A percentile compares a stretch with the other conserved stretches of the same genome.
phyloP scores from a whole-genome alignment of 208 protist genomes.

The Phytomonas sp. region DNA sequence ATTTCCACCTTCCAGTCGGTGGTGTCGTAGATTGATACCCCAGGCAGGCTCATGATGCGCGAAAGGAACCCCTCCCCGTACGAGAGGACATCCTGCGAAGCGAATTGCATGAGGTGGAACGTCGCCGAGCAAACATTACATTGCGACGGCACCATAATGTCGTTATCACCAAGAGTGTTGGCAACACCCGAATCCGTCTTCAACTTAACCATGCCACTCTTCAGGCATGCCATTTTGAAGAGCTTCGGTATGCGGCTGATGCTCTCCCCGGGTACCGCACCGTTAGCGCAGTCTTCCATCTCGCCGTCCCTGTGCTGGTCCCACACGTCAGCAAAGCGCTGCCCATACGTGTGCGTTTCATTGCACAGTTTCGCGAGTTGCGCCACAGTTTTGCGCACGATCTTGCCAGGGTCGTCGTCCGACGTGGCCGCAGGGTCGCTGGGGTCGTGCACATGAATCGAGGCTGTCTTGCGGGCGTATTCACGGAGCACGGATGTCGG shows the following conservation, averaged over 20 bases:
- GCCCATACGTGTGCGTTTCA: constrained; percentile 33
- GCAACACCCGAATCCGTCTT: neutral
- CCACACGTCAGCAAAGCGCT: constrained; percentile 25
- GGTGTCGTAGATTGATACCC: neutral
- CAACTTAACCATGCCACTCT: neutral
- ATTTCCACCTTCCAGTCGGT: neutral
- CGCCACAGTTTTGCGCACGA: constrained; percentile 22
- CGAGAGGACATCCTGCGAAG: constrained; percentile 60
- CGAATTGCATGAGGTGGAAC: constrained; percentile 66
- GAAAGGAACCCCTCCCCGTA: constrained; percentile 36
- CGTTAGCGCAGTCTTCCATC: constrained; percentile 7
- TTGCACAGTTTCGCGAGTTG: constrained; percentile 44
- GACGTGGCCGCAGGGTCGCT: neutral
- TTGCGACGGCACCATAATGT: neutral
- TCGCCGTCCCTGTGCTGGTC: constrained; percentile 13
- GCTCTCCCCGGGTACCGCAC: neutral
- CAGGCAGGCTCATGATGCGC: neutral
- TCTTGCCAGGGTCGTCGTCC: neutral
- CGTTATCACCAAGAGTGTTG: neutral
- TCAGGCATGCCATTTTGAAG: neutral
- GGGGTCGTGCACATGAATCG: neutral
- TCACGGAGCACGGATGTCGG: neutral
- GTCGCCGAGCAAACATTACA: constrained; percentile 31
- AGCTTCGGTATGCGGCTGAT: neutral
- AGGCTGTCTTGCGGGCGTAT: neutral